Base-by-base conservation (phyloP, 768 basidiomycete genomes). In the Xanthoconium stramineum region DNA sequence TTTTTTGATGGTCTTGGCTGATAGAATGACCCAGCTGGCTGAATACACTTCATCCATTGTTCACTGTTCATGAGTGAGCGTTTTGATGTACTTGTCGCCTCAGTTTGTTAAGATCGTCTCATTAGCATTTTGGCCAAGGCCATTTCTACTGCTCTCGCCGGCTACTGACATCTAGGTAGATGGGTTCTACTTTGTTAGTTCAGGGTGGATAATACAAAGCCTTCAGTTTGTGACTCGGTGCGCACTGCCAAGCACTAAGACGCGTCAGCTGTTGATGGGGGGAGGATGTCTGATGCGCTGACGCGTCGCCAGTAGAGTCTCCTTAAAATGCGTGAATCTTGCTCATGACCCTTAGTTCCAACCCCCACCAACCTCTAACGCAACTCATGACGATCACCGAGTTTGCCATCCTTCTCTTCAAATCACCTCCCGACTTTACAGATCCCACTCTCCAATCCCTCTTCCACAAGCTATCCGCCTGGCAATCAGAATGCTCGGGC, bases 51-150 rank as follows among this genome's bases (percentile, higher is more conserved):
- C 84, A 85, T 64, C 84, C 83, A 29, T 61, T 85, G 19, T 86
- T 83, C 61, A 82, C 83, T 24, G 77, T 86, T 53, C 84, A 85
- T 61, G 74, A 82, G 84, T 84, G 61, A 61, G 80, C 69, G 35
- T 17, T 29, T 59, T 39, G 37, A 13, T 13, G 24, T 36, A 11
- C 42, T 45, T n/a, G 24, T 5, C 3, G 19, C 11, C 8, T 17
- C 17, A 29, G 10, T 43, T 52, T 48, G 13, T 50, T 55, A 14
- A 65, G 10, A 7, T 11, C 15, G 12, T 46, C 47, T 49, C 24
- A 39, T n/a, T 57, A 83, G 82, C 56, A 68, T 76, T 37, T 73
- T 83, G 38, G 80, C 81, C n/a, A 78, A 80, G 59, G 77, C 77
- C 17, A 76, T 83, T 51, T 72, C 79, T 13, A 81, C 80, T 3